These are phyloP conservation scores for Leishmania braziliensis DNA, from an alignment of 208 protist genomes.

Conservation along the genomic window DNA sequence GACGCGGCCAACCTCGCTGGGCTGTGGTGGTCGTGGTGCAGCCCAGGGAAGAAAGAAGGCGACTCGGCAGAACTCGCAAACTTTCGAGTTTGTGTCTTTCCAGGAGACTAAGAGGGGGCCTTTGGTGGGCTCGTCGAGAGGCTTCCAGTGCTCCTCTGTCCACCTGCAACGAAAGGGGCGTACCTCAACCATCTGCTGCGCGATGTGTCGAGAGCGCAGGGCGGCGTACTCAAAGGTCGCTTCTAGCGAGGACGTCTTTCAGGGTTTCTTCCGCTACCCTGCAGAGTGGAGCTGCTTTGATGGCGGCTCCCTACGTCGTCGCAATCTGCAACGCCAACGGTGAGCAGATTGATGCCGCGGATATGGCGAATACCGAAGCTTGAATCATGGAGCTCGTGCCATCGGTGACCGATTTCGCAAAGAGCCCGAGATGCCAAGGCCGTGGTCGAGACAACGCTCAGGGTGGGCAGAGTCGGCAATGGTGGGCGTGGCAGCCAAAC, in stretches of 20 bases:
- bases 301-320: neutral
- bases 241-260: neutral
- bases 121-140: neutral
- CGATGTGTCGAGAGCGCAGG: neutral
- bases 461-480: no score
- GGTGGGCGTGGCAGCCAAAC: no score
- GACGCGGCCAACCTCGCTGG: neutral
- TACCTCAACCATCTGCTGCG: neutral
- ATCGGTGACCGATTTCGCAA: neutral
- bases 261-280: neutral
- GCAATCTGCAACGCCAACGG: neutral
- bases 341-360: neutral
- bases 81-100: neutral
- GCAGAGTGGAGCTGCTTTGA: neutral
- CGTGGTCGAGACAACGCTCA: neutral
- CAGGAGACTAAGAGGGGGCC: neutral
- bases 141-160: neutral
- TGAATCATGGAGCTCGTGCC: neutral
- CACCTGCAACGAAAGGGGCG: neutral
- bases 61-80: no score
- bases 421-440: neutral
- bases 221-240: neutral
- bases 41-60: no score
- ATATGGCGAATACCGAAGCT: neutral
- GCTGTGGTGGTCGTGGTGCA: neutral